Base-by-base conservation (phyloP, 169 alveolate genomes). In the Cryptosporidium baileyi region DNA sequence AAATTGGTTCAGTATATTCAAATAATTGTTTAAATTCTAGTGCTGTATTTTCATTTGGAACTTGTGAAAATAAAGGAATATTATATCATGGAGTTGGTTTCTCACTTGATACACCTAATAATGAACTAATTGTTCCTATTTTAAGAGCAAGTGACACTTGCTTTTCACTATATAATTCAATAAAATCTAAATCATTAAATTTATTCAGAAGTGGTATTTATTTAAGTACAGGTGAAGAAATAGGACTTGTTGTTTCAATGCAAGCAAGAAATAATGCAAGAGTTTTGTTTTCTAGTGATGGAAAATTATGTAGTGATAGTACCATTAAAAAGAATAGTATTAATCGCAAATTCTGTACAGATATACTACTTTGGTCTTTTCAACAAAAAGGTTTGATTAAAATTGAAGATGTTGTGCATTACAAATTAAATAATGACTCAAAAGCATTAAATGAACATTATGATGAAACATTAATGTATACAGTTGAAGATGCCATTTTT, bases 231-330 rank as follows among this genome's bases (percentile, higher is more conserved):
- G 60, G 67, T 11, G 67, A 74, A 15, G 85, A 74, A 74, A 74
- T 74, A 40, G 85, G 85, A 17, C 19, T 74, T 17, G 47, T 74
- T 11, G 59, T 74, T 19, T 54, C 85, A 5, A 54, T 74, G 61
- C 85, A 74, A 38, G 85, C 60, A 40, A 74, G 85, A 24, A 74
- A 74, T 47, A 43, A 32, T 36, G 85, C 85, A 36, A 74, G 85
- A 38, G 85, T 45, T 5, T 52, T 67, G 19, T 74, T 54, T 54
- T 54, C 74, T 3, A 38, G 61, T 1, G 85, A 74, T 54, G 85
- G 85, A 9, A 22, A 74, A 41, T 28, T 74, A n/a, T 74, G 85
- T 41, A 74, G 85, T 54, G 40, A 74, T 30, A 30, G 38, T 9
- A 38, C 60, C 32, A 26, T 54, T 3, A 51, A 1, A 26, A 54